Evolutionary conservation across 2,329 filamentous ascomycete species (phyloP).

Genomic region (Scedosporium dehoogii): DNA sequence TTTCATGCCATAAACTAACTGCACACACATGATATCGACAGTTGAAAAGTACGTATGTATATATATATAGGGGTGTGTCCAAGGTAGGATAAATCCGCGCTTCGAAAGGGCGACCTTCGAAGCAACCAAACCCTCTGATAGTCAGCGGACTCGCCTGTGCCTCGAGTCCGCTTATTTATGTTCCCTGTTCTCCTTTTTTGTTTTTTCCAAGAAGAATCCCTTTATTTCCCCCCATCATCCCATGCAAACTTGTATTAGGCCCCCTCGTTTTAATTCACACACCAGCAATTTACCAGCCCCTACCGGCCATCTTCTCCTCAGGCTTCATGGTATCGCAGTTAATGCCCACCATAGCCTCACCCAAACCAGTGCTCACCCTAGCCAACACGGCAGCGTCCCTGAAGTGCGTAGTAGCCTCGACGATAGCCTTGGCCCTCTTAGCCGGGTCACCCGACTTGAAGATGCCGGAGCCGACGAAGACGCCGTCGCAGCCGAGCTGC

Average conservation of each 20-base stretch:
- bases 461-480: conserved; percentile 94
- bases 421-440: conserved; percentile 87
- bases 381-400: conserved; percentile 77
- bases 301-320: conserved; percentile 70
- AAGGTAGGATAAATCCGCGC: neutral
- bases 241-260: neutral
- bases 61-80: neutral
- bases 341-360: conserved; percentile 97
- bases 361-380: conserved; percentile 76
- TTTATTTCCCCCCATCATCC: neutral
- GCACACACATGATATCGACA: neutral
- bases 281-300: conserved; percentile 63
- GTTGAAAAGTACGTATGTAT: neutral
- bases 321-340: conserved; percentile 72
- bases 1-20: neutral
- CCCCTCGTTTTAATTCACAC: neutral
- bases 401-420: conserved; percentile 87
- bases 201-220: neutral
- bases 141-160: neutral
- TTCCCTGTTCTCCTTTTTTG: neutral
- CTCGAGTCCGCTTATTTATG: neutral
- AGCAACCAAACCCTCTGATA: neutral
- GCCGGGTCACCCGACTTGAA: conserved; percentile 93
- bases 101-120: neutral
- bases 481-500: conserved; percentile 95